Percentiles rank a stretch among this genome's conserved stretches.
These are phyloP conservation scores for Wickerhamomyces hampshirensis DNA, from an alignment of 805 yeast genomes.

Conservation along the genomic window DNA sequence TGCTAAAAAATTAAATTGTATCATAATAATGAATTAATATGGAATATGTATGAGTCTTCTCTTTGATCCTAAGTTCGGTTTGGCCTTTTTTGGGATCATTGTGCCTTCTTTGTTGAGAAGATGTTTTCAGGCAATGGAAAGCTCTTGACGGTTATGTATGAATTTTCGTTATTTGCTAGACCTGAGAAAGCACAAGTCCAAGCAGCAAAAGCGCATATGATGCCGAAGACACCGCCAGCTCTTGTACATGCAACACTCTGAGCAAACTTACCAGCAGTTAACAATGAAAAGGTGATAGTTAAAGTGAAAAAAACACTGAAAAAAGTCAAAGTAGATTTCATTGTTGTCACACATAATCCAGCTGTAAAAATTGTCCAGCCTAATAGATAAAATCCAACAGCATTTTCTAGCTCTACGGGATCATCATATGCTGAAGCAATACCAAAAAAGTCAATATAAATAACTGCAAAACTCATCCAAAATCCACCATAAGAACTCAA, in stretches of 20 bases:
- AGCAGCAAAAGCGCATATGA: conserved; percentile 54
- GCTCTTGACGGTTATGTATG: conserved; percentile 41
- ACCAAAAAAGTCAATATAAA: conserved; percentile 48
- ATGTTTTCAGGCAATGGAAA: conserved; percentile 31
- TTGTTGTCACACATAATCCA: conserved; percentile 39
- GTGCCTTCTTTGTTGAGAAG: conserved; percentile 9
- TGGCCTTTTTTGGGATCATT: too few relatives aligned
- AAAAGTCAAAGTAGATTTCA: conserved; percentile 47
- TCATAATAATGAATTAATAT: too few relatives aligned
- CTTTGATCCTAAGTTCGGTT: too few relatives aligned
- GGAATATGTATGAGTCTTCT: background rate
- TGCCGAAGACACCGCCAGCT: conserved; percentile 66
- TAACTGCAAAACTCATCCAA: conserved; percentile 65
- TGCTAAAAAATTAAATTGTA: too few relatives aligned
- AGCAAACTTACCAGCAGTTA: conserved; percentile 43
- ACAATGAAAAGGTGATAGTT: conserved; percentile 41
- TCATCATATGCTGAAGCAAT: conserved; percentile 37
- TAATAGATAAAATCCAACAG: conserved; percentile 45
- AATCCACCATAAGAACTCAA: conserved; percentile 44
- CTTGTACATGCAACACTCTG: conserved; percentile 29
- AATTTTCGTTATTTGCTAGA: conserved; percentile 57
- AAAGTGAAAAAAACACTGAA: conserved; percentile 41
- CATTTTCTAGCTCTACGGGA: conserved; percentile 37
- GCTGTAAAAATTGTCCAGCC: conserved; percentile 55
- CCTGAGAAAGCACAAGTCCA: conserved; percentile 75